phyloP scores from a whole-genome alignment of 2,329 filamentous ascomycete genomes.

The Alternaria triticina region DNA sequence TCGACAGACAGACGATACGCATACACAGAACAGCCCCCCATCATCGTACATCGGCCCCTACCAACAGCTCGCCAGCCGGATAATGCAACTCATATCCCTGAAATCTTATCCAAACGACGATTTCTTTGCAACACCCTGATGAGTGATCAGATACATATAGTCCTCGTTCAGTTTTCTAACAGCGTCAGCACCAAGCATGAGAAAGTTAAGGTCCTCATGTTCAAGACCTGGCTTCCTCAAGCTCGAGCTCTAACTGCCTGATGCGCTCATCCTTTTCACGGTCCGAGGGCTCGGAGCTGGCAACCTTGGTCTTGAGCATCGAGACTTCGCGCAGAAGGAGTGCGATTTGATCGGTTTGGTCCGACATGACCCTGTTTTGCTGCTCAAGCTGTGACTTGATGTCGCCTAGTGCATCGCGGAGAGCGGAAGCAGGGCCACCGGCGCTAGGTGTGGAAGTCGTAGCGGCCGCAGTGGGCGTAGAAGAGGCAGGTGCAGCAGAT shows the following conservation, averaged over 20 bases:
- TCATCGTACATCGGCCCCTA: constrained; percentile 10
- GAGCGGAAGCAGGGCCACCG: constrained; percentile 56
- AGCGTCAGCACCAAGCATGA: not conserved
- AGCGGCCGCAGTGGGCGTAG: constrained; percentile 48
- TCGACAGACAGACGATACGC: constrained; percentile 12
- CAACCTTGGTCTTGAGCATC: constrained; percentile 77
- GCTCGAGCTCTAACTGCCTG: constrained; percentile 49
- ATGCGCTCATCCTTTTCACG: constrained; percentile 51
- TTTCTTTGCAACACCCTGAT: not conserved
- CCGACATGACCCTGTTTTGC: constrained; percentile 77
- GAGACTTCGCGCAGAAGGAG: constrained; percentile 66
- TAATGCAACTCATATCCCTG: not conserved
- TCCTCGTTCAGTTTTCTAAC: not conserved
- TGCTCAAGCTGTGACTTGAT: constrained; percentile 79
- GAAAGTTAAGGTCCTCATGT: not conserved
- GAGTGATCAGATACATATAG: constrained; percentile 5
- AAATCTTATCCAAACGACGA: constrained; percentile 5
- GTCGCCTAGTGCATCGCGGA: constrained; percentile 72
- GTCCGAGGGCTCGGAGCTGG: constrained; percentile 42
- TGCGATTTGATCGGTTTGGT: constrained; percentile 78
- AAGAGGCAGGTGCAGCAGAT: constrained; percentile 45
- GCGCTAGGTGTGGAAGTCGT: constrained; percentile 48
- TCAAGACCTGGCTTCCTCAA: constrained; percentile 50
- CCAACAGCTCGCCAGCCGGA: not conserved
- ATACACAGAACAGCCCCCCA: constrained; percentile 14